phyloP scores from a whole-genome alignment of 257 asterid genomes.

The Mitragyna speciosa region DNA sequence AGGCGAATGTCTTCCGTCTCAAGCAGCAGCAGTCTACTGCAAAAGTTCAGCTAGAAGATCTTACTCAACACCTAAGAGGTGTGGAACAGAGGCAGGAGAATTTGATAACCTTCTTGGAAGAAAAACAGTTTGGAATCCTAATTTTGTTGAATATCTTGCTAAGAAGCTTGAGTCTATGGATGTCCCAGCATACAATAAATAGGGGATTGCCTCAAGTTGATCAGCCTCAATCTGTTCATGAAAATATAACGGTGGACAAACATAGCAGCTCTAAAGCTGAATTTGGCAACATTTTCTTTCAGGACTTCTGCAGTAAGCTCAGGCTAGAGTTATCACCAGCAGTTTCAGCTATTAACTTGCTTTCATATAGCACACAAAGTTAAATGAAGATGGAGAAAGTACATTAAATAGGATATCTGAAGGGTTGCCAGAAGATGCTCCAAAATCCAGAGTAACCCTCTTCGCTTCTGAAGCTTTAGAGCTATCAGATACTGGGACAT shows the following conservation, averaged over 20 bases:
- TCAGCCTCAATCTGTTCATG: conserved; percentile 45
- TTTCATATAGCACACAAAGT: conserved; percentile 81
- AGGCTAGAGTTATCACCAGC: conserved; percentile 75
- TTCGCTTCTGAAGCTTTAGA: conserved; percentile 59
- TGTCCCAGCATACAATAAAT: conserved; percentile 72
- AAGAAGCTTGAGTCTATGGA: conserved; percentile 83
- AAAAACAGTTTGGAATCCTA: conserved; percentile 62
- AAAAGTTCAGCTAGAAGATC: conserved; percentile 54
- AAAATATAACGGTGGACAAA: conserved; percentile 46
- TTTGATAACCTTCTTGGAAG: conserved; percentile 51
- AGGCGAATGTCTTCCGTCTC: conserved; percentile 45
- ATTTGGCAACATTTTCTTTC: conserved; percentile 39
- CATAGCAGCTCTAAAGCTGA: conserved; percentile 54
- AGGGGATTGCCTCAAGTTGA: conserved; percentile 70
- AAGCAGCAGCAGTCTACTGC: conserved; percentile 66
- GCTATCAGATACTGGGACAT: conserved; percentile 82
- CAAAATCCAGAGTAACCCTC: conserved; percentile 37
- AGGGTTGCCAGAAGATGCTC: conserved; percentile 48
- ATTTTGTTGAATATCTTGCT: conserved; percentile 60
- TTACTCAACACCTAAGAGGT: conserved; percentile 51
- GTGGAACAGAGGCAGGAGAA: conserved; percentile 78
- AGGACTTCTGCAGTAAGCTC: conserved; percentile 63
- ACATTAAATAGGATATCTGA: conserved; percentile 48
- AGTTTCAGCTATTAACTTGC: conserved; percentile 66
- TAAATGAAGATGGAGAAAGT: conserved; percentile 65